Percentiles rank a stretch among this genome's conserved stretches.
These are phyloP conservation scores for Suhomyces tanzawaensis DNA, from an alignment of 805 yeast genomes.

Conservation along the genomic window DNA sequence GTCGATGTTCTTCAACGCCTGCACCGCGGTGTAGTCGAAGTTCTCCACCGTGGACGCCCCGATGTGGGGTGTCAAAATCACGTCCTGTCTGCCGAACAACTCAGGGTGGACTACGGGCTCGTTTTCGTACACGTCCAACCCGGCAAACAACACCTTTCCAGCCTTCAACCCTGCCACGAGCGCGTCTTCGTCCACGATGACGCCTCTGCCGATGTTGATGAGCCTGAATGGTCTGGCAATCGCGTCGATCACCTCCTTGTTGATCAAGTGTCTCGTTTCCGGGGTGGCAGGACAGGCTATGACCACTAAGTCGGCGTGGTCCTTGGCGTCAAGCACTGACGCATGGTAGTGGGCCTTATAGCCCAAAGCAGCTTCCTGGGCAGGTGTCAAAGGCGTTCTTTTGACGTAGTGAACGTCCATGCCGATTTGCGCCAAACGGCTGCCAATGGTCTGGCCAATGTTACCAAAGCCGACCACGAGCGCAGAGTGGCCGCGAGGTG, in stretches of 20 bases:
- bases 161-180: slow-evolving; percentile 56
- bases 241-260: slow-evolving; percentile 43
- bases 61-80: slow-evolving; percentile 65
- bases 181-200: slow-evolving; percentile 65
- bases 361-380: slow-evolving; percentile 36
- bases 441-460: slow-evolving; percentile 66
- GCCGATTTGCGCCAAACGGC: slow-evolving; percentile 54
- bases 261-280: slow-evolving; percentile 55
- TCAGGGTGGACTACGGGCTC: slow-evolving; percentile 58
- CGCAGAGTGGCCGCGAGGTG: slow-evolving; percentile 57
- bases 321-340: slow-evolving; percentile 30
- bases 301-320: slow-evolving; percentile 56
- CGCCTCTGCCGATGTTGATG: slow-evolving; percentile 76
- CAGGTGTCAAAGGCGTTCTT: slow-evolving; percentile 41
- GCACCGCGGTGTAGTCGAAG: slow-evolving; percentile 48
- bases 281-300: slow-evolving; percentile 66
- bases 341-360: slow-evolving; percentile 44
- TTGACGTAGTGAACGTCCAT: slow-evolving; percentile 65
- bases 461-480: slow-evolving; percentile 74
- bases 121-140: slow-evolving; percentile 66
- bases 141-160: slow-evolving; percentile 64
- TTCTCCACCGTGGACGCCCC: slow-evolving; percentile 66
- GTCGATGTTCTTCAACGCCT: slow-evolving; percentile 56
- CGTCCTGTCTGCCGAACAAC: slow-evolving; percentile 57
- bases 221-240: slow-evolving; percentile 57